Evolutionary conservation across 768 basidiomycete species (phyloP).

Genomic region (Rhodotorula paludigena): DNA sequence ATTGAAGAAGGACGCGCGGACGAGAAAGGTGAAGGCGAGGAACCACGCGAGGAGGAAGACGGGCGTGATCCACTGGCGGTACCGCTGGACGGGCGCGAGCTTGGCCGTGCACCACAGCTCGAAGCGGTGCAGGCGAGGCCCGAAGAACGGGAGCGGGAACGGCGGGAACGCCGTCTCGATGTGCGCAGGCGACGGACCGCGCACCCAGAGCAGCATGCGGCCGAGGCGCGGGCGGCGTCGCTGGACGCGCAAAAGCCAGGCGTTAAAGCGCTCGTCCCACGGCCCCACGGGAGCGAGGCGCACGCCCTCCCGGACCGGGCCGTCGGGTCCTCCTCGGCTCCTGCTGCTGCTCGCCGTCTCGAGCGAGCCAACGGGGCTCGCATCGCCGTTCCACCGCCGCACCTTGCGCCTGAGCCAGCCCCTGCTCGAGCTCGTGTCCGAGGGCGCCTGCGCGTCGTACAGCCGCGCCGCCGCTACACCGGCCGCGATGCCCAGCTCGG

Average conservation of each 20-base stretch:
- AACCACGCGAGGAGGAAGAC: slow-evolving; percentile 62
- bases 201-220: slow-evolving; percentile 5
- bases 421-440: no score
- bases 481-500: no score
- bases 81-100: slow-evolving; percentile 6
- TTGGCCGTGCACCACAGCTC: background rate
- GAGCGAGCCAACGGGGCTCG: no score
- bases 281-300: slow-evolving; percentile 3
- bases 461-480: no score
- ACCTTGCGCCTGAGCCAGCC: no score
- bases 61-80: slow-evolving; percentile 45
- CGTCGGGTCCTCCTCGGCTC: no score
- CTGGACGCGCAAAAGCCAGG: background rate
- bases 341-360: no score
- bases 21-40: slow-evolving; percentile 66
- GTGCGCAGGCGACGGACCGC: slow-evolving; percentile 29
- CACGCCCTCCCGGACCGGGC: background rate
- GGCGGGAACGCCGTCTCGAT: slow-evolving; percentile 25
- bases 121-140: slow-evolving; percentile 14
- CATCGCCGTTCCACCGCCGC: no score
- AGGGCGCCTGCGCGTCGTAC: no score
- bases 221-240: background rate
- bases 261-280: slow-evolving; percentile 9
- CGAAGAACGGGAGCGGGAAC: slow-evolving; percentile 23
- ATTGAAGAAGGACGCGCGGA: slow-evolving; percentile 66